phyloP scores from a whole-genome alignment of 2,329 filamentous ascomycete species.

The Alternaria sp. region DNA sequence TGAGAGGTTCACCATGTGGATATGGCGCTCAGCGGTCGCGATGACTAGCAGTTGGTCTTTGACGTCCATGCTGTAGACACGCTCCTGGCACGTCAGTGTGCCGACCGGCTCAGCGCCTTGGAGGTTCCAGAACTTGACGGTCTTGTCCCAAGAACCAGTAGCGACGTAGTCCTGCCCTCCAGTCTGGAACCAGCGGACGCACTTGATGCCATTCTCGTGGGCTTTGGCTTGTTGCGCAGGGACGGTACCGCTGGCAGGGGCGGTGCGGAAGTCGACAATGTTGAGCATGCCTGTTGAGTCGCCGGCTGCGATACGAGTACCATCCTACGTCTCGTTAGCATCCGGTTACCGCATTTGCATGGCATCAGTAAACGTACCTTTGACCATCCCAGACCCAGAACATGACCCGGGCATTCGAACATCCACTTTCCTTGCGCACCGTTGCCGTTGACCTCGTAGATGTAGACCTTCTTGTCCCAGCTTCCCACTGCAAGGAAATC shows the following conservation, averaged over 20 bases:
- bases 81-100: constrained; percentile 73
- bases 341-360: neutral
- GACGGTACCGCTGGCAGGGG: constrained; percentile 39
- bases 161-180: constrained; percentile 81
- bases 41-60: constrained; percentile 87
- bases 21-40: constrained; percentile 92
- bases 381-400: constrained; percentile 86
- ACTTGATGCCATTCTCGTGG: constrained; percentile 84
- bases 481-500: constrained; percentile 90
- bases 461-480: constrained; percentile 98
- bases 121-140: constrained; percentile 88
- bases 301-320: constrained; percentile 83
- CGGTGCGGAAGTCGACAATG: constrained; percentile 78
- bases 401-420: constrained; percentile 82
- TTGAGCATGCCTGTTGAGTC: constrained; percentile 92
- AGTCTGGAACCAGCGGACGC: constrained; percentile 69
- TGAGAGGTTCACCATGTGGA: constrained; percentile 91
- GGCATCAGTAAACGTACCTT: constrained; percentile 66
- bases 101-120: constrained; percentile 69
- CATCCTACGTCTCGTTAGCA: constrained; percentile 69
- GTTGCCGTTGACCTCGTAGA: constrained; percentile 90
- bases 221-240: constrained; percentile 66
- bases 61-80: constrained; percentile 91
- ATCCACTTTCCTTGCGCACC: constrained; percentile 84
- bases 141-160: constrained; percentile 93